Conservation (phyloP, 768 basidiomycete genomes). For the Mrakia gelida region DNA sequence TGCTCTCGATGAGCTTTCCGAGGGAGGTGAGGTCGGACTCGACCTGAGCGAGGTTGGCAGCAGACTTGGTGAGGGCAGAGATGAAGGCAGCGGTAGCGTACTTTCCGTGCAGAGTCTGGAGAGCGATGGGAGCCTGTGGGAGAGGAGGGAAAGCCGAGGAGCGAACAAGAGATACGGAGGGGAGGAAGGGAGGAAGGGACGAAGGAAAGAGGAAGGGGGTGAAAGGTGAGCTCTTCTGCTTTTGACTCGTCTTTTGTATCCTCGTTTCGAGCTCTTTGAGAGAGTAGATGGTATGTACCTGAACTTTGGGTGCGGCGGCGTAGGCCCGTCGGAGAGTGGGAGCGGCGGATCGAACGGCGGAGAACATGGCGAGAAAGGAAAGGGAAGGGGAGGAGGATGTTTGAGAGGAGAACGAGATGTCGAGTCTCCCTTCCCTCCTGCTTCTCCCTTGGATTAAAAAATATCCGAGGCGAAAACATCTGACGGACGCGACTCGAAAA, state of each 20-base stretch:
- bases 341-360: conserved; percentile 27
- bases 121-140: conserved; percentile 27
- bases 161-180: neutral
- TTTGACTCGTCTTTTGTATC: neutral
- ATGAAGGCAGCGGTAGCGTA: conserved; percentile 42
- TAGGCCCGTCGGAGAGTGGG: conserved; percentile 20
- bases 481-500: too few species aligned
- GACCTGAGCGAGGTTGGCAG: conserved; percentile 75
- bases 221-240: neutral
- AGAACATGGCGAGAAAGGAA: conserved; percentile 18
- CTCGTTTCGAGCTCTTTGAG: neutral
- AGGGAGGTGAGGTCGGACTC: conserved; percentile 75
- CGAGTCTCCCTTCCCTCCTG: neutral
- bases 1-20: conserved; percentile 62
- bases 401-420: conserved; percentile 1
- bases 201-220: neutral
- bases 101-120: conserved; percentile 38
- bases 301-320: conserved; percentile 16
- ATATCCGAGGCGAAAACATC: too few species aligned
- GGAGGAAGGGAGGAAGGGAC: neutral
- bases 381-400: neutral
- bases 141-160: neutral
- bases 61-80: conserved; percentile 63
- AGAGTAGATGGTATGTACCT: neutral
- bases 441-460: too few species aligned